phyloP scores from a whole-genome alignment of 164 flowering plant genomes.

The Vitis cinerea region DNA sequence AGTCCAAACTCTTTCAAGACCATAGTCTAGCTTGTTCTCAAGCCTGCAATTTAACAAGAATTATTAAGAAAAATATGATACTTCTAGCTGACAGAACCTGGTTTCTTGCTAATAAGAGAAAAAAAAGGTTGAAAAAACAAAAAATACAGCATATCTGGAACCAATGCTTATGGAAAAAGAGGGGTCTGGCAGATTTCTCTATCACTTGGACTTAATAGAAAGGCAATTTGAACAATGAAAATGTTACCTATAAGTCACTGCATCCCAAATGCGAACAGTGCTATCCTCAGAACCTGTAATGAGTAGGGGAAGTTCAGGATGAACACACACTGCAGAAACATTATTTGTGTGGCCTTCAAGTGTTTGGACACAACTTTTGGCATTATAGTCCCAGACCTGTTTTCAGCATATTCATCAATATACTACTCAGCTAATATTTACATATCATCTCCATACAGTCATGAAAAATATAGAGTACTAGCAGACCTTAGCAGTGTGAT shows the following conservation, averaged over 20 bases:
- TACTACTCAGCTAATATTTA: not conserved
- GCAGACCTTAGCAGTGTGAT: constrained; percentile 43
- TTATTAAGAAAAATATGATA: no score
- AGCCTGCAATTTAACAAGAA: no score
- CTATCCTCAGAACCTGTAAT: constrained; percentile 50
- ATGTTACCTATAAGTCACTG: constrained; percentile 36
- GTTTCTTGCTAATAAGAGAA: no score
- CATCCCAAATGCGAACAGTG: constrained; percentile 42
- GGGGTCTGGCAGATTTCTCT: no score
- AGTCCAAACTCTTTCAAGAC: no score
- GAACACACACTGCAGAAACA: constrained; percentile 41
- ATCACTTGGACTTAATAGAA: no score
- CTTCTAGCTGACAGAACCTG: no score
- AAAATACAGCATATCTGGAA: no score
- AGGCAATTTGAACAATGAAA: not conserved
- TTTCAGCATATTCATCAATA: not conserved
- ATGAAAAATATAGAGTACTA: not conserved
- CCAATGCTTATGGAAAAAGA: no score
- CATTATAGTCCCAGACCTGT: constrained; percentile 46
- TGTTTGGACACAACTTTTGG: constrained; percentile 37
- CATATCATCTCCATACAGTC: no score
- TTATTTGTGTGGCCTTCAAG: constrained; percentile 44
- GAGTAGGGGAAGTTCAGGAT: constrained; percentile 45
- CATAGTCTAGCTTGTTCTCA: no score
- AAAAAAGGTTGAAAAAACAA: no score